A percentile compares a stretch with the other conserved stretches of the same genome.
phyloP scores from a whole-genome alignment of 2,329 filamentous ascomycete species.

The Tolypocladium ovalisporum region DNA sequence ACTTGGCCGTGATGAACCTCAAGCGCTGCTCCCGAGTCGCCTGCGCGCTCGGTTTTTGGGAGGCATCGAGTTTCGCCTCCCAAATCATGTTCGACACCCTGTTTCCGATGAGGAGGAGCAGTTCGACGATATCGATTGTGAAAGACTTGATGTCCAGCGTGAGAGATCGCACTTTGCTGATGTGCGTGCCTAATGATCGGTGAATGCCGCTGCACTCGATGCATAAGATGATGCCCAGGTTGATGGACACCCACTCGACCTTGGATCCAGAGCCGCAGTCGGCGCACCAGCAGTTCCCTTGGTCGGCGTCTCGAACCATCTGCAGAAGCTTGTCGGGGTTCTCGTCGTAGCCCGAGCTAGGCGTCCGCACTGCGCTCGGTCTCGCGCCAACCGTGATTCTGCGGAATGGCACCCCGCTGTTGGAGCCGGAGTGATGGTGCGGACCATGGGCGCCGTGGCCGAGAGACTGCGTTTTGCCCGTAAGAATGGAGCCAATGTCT shows the following conservation, averaged over 20 bases:
- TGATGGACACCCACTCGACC: slow-evolving; percentile 98
- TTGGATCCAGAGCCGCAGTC: slow-evolving; percentile 88
- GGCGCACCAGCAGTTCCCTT: slow-evolving; percentile 87
- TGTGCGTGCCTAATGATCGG: slow-evolving; percentile 89
- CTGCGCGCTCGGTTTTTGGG: slow-evolving; percentile 61
- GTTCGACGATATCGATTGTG: slow-evolving; percentile 91
- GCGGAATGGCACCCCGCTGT: slow-evolving; percentile 54
- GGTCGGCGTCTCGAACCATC: slow-evolving; percentile 77
- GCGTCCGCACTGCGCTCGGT: slow-evolving; percentile 58
- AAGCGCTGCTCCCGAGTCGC: slow-evolving; percentile 83
- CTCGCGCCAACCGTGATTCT: slow-evolving; percentile 87
- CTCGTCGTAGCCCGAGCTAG: slow-evolving; percentile 66
- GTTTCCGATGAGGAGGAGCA: slow-evolving; percentile 85
- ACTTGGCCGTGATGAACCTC: slow-evolving; percentile 93
- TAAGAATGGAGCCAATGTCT: slow-evolving; percentile 87
- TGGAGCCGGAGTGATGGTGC: slow-evolving; percentile 33
- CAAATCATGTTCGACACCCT: slow-evolving; percentile 93
- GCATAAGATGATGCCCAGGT: slow-evolving; percentile 89
- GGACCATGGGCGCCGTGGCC: slow-evolving; percentile 40
- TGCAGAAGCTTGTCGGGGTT: slow-evolving; percentile 79
- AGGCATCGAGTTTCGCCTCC: slow-evolving; percentile 73
- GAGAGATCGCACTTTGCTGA: slow-evolving; percentile 91
- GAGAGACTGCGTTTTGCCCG: slow-evolving; percentile 76
- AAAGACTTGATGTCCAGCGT: slow-evolving; percentile 95
- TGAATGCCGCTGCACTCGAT: slow-evolving; percentile 98